Conservation (phyloP, 345 rosid species). For the Eutrema yunnanense region DNA sequence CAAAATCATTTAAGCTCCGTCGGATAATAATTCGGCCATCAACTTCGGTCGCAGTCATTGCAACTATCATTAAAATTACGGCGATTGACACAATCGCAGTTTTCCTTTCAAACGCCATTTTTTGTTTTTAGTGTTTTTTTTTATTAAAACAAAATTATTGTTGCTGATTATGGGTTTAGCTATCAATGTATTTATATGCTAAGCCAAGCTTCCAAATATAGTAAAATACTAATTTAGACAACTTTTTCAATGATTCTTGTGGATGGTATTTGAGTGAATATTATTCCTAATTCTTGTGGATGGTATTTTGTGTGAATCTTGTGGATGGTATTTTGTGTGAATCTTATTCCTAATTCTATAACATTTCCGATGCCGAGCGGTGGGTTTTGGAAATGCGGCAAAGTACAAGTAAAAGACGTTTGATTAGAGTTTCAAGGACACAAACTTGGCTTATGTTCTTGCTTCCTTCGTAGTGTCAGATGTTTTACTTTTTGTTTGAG, state of each 20-base stretch:
- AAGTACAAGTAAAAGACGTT: conserved; percentile 24
- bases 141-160: neutral
- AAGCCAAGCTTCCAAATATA: conserved; percentile 5
- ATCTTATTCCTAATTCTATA: neutral
- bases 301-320: too few species aligned
- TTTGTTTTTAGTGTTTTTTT: neutral
- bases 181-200: conserved; percentile 7
- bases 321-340: too few species aligned
- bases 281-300: neutral
- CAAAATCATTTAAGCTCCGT: conserved; percentile 24
- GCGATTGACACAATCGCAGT: neutral
- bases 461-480: conserved; percentile 9
- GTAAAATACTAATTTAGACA: conserved; percentile 5
- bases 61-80: neutral
- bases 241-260: conserved; percentile 4
- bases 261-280: conserved; percentile 4
- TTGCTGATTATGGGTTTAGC: neutral
- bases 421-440: conserved; percentile 25
- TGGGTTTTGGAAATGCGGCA: conserved; percentile 18
- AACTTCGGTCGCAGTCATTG: neutral
- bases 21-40: neutral
- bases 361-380: neutral
- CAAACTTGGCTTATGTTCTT: conserved; percentile 17
- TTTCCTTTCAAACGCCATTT: conserved; percentile 13
- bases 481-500: conserved; percentile 15